Evolutionary conservation across 139 green algal genomes (phyloP), one percentile per base, ranked within the genome.

Genomic region (Auxenochlorella protothecoides): DNA sequence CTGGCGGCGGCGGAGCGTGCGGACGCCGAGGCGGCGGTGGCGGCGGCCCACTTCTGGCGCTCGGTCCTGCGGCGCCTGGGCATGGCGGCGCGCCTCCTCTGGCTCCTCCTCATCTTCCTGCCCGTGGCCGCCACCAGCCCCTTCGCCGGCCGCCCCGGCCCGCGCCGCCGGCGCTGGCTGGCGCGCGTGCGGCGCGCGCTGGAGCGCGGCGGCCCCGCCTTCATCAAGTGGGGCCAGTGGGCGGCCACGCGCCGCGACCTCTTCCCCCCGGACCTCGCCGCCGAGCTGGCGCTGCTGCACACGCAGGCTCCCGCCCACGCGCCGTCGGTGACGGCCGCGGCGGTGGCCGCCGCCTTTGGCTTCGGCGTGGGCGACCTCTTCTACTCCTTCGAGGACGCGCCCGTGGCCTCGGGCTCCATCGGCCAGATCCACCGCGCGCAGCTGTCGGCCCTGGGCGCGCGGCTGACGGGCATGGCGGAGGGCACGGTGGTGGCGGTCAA

Each of bases 171-270:
- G 6, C 53, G 65, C 59, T 86, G 82, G 82, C 64, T 88, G 72
- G 66, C 54, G 4, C 8, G 55, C 4, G 8, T 75, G 65, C 79
- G 82, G 70, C 27, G 13, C 3, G 78, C 76, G 44, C 72, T 85
- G 55, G 84, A 86, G 66, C 11, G 52, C 2, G 75, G 73, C 3
- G 87, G 85, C 10, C 85, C 91, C 7, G 89, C 89, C 0, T 96
- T 93, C 74, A 96, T 97, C 73, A 97, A 97, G 84, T 98, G 92
- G 93, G 95, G 90, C 0, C 95, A 99, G 81, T 99, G 95, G 95
- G 87, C 90, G 4, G 85, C 91, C 27, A 93, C 90, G 2, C 81
- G 95, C 12, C 76, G 76, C 15, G 95, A 99, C 85, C 75, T 99
- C 51, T 98, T 99, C 74, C 92, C 95, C 0, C 80, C 80, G 2